Evolutionary conservation across 2,329 filamentous ascomycete species (phyloP).

Genomic region (Sclerotinia sclerotiorum): DNA sequence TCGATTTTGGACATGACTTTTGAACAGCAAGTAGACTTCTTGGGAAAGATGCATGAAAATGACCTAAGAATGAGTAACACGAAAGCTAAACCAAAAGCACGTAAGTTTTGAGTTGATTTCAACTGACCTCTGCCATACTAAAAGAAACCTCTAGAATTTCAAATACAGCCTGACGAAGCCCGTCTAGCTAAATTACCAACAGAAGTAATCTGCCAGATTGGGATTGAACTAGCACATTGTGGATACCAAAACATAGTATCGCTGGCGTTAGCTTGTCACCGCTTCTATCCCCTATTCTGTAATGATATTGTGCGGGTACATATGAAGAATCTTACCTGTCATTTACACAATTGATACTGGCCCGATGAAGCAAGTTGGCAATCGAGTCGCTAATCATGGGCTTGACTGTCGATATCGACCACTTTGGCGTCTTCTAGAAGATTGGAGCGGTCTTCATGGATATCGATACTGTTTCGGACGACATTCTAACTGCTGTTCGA

Average conservation of each 20-base stretch:
- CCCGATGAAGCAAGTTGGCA: neutral
- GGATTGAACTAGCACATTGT: neutral
- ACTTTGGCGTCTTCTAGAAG: neutral
- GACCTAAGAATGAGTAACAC: neutral
- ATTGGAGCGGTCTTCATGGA: neutral
- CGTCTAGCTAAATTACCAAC: neutral
- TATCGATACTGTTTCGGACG: neutral
- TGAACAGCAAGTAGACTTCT: neutral
- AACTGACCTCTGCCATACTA: neutral
- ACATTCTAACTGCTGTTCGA: neutral
- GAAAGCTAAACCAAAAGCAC: neutral
- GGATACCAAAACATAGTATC: neutral
- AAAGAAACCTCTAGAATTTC: neutral
- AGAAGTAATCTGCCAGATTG: neutral
- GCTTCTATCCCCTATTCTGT: neutral
- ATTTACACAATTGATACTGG: neutral
- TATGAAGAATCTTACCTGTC: neutral
- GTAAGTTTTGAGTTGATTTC: neutral
- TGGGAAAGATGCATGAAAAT: fast-evolving
- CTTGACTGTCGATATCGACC: neutral
- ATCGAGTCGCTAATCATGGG: neutral
- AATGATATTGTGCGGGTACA: neutral
- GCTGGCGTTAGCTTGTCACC: neutral
- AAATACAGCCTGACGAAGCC: too few relatives aligned
- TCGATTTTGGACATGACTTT: neutral